These are phyloP conservation scores for Lachnellula arida DNA, from an alignment of 2,329 filamentous ascomycete species.

Conservation along the genomic window DNA sequence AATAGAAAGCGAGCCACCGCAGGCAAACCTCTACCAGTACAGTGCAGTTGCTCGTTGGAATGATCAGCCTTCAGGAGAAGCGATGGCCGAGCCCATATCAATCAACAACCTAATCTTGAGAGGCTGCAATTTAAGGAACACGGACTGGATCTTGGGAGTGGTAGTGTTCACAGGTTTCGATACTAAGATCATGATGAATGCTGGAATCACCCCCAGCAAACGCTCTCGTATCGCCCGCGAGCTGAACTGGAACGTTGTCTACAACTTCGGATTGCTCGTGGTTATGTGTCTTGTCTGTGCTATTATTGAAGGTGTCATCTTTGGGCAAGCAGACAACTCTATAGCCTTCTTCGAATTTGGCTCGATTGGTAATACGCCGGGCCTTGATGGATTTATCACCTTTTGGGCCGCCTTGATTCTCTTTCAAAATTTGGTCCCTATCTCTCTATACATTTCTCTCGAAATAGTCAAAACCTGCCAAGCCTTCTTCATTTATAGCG, in stretches of 20 bases:
- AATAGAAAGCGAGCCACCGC: conserved; percentile 85
- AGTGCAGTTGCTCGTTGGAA: conserved; percentile 85
- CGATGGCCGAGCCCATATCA: conserved; percentile 87
- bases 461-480: conserved; percentile 93
- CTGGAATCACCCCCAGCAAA: conserved; percentile 91
- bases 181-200: conserved; percentile 99
- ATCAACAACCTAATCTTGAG: conserved; percentile 95
- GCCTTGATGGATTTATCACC: conserved; percentile 86
- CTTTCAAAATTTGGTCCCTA: conserved; percentile 98
- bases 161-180: conserved; percentile 94
- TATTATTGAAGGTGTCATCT: conserved; percentile 79
- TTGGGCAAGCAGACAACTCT: conserved; percentile 70
- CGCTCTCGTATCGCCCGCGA: conserved; percentile 86
- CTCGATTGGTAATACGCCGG: conserved; percentile 68
- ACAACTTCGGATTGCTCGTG: conserved; percentile 89
- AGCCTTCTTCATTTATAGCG: conserved; percentile 96
- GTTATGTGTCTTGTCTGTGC: conserved; percentile 83
- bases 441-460: conserved; percentile 94
- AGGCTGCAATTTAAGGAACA: conserved; percentile 91
- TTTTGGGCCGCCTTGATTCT: conserved; percentile 94
- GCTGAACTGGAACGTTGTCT: conserved; percentile 95
- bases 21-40: conserved; percentile 94
- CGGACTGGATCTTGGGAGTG: conserved; percentile 89
- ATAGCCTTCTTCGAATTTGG: conserved; percentile 80
- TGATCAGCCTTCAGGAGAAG: conserved; percentile 61